These are phyloP conservation scores for Ogataea nitratoaversa DNA, from an alignment of 805 yeast genomes.

Conservation along the genomic window DNA sequence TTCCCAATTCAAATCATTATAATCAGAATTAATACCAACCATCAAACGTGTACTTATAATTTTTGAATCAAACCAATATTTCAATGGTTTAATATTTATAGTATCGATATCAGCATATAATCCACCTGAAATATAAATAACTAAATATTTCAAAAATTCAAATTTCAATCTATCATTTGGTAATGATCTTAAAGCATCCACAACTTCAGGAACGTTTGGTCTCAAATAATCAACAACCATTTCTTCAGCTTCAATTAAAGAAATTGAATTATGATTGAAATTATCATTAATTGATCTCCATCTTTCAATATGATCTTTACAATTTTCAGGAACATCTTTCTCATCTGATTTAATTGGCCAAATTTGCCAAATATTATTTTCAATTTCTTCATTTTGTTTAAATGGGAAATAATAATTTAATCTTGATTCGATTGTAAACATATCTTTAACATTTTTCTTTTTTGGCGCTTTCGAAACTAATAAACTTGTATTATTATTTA, in stretches of 20 bases:
- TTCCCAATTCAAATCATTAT: slow-evolving; percentile 30
- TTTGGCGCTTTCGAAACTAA: slow-evolving; percentile 15
- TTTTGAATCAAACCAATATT: slow-evolving; percentile 25
- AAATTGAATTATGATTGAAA: slow-evolving; percentile 27
- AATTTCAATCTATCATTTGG: slow-evolving; percentile 48
- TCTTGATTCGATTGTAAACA: slow-evolving; percentile 28
- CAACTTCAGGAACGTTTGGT: slow-evolving; percentile 43
- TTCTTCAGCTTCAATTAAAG: slow-evolving; percentile 28
- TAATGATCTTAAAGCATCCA: slow-evolving; percentile 43
- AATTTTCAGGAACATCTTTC: slow-evolving; percentile 26
- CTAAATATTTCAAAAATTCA: slow-evolving; percentile 51
- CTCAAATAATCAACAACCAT: slow-evolving; percentile 24
- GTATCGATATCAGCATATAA: slow-evolving; percentile 56
- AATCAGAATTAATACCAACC: slow-evolving; percentile 29
- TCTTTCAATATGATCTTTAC: slow-evolving; percentile 29
- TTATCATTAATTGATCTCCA: slow-evolving; percentile 31
- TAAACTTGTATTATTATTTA: slow-evolving; percentile 10
- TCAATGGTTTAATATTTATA: slow-evolving; percentile 40
- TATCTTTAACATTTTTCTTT: slow-evolving; percentile 24
- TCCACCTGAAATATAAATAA: slow-evolving; percentile 49
- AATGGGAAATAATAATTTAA: slow-evolving; percentile 28
- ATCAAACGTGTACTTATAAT: slow-evolving; percentile 19
- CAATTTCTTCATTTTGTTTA: slow-evolving; percentile 22
- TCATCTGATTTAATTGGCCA: slow-evolving; percentile 28
- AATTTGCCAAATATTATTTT: slow-evolving; percentile 28